phyloP scores from a whole-genome alignment of 345 rosid genomes.

The Murraya koenigii region DNA sequence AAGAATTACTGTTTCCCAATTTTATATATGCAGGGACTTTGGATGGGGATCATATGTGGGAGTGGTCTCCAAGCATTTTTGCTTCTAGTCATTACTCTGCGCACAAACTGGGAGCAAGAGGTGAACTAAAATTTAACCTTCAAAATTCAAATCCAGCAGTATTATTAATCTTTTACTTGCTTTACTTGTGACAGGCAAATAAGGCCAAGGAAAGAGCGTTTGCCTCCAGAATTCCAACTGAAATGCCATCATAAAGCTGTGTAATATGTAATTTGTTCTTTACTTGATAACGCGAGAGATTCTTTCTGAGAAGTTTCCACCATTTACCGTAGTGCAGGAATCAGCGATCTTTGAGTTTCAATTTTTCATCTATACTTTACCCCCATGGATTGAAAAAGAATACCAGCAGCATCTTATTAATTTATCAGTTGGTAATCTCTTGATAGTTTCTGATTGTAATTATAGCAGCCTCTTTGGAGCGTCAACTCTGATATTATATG shows the following conservation, averaged over 20 bases:
- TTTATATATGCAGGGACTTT: slow-evolving; percentile 28
- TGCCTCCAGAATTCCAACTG: slow-evolving; percentile 14
- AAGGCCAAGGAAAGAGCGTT: slow-evolving; percentile 23
- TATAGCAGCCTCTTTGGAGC: too few species aligned
- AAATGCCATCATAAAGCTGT: neutral
- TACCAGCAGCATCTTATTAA: too few species aligned
- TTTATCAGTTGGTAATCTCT: too few species aligned
- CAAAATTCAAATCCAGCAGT: neutral
- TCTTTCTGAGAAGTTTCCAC: too few species aligned
- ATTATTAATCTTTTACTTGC: neutral
- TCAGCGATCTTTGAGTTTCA: too few species aligned
- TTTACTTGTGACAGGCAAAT: slow-evolving; percentile 18
- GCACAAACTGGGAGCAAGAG: slow-evolving; percentile 33
- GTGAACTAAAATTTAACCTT: slow-evolving; percentile 2
- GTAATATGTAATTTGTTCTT: too few species aligned
- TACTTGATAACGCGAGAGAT: too few species aligned
- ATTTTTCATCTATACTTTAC: too few species aligned
- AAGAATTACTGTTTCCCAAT: neutral
- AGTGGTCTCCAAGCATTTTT: slow-evolving; percentile 32
- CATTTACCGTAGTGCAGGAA: too few species aligned
- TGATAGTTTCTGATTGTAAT: too few species aligned
- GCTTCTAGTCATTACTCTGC: slow-evolving; percentile 26
- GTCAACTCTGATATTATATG: too few species aligned
- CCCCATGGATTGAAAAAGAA: too few species aligned
- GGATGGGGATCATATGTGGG: slow-evolving; percentile 39